A percentile compares a stretch with the other conserved stretches of the same genome.
phyloP scores from a whole-genome alignment of 148 eudicot genomes.

The Heliosperma pusillum region DNA sequence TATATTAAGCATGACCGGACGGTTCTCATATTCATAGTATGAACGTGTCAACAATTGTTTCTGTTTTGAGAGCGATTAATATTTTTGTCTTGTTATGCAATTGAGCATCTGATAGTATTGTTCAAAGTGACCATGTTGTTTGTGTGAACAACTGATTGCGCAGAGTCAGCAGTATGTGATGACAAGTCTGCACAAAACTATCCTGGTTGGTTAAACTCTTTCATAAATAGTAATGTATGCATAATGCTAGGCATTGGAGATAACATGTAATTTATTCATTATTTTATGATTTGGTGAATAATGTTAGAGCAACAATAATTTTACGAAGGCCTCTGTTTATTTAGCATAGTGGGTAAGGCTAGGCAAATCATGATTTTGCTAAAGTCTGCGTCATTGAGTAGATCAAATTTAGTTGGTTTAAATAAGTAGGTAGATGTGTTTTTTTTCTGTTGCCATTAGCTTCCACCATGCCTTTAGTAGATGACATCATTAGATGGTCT shows the following conservation, averaged over 20 bases:
- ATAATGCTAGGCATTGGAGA: neutral
- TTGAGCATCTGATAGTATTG: neutral
- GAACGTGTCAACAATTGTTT: neutral
- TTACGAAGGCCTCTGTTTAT: too few species aligned
- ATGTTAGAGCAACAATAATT: neutral
- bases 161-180: neutral
- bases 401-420: too few species aligned
- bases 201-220: neutral
- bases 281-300: neutral
- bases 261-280: neutral
- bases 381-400: too few species aligned
- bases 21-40: neutral
- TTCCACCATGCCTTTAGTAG: neutral
- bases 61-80: neutral
- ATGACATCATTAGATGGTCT: neutral
- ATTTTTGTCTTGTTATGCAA: neutral
- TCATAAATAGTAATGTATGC: neutral
- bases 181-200: neutral
- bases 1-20: neutral
- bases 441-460: neutral
- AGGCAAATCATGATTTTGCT: too few species aligned
- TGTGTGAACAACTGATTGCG: neutral
- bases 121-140: neutral
- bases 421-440: neutral
- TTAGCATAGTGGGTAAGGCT: too few species aligned